These are phyloP conservation scores for Fomitopsis pulvina DNA, from an alignment of 768 basidiomycete genomes.

Conservation along the genomic window DNA sequence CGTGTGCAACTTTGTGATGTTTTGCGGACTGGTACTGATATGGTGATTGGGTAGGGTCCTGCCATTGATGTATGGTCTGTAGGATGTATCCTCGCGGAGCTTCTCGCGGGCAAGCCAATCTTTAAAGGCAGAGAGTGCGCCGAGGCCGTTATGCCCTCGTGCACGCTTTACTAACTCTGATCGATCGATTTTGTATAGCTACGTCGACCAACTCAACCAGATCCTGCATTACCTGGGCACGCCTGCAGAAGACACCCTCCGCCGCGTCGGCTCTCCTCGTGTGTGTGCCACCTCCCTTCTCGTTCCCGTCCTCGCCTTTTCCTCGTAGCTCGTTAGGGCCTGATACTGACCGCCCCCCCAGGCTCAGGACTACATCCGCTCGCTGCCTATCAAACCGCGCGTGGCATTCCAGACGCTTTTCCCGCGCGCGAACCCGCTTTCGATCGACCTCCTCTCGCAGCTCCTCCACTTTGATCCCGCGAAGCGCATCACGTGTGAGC, in stretches of 20 bases:
- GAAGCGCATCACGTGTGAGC: conserved; percentile 92
- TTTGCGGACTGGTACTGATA: neutral
- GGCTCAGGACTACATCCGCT: conserved; percentile 98
- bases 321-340: neutral
- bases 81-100: conserved; percentile 91
- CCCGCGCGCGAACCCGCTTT: conserved; percentile 89
- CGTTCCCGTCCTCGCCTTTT: neutral
- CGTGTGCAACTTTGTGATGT: conserved; percentile 48
- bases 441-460: conserved; percentile 87
- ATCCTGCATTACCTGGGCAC: conserved; percentile 98
- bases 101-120: conserved; percentile 89
- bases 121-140: conserved; percentile 96
- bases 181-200: conserved; percentile 43
- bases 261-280: conserved; percentile 91
- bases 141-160: neutral
- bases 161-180: neutral
- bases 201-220: conserved; percentile 97
- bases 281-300: conserved; percentile 35
- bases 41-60: conserved; percentile 48
- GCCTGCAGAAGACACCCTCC: conserved; percentile 91
- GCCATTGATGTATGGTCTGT: conserved; percentile 96
- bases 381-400: conserved; percentile 92
- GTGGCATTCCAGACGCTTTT: conserved; percentile 89
- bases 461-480: conserved; percentile 96
- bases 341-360: conserved; percentile 23